Evolutionary conservation across 1,284 basidiomycete species (phyloP), one percentile per base, ranked within the genome.

Genomic region (Ustilago sp.): DNA sequence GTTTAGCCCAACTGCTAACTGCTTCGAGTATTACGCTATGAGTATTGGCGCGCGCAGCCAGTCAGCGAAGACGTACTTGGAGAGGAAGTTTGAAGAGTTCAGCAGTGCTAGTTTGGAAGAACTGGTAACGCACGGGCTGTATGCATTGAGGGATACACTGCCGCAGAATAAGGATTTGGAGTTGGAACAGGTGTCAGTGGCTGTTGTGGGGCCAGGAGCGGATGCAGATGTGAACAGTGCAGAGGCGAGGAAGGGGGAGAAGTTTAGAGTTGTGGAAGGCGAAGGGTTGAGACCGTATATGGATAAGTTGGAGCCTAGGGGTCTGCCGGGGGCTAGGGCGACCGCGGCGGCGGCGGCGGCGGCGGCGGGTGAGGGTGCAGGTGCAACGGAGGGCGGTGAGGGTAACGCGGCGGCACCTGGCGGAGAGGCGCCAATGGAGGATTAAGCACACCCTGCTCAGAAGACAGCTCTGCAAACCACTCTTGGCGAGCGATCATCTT

Each of bases 11-110:
- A 93, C 95, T 0, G 97, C 97, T 34, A 97, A 94, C 85, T 94
- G 94, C 57, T 98, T 96, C 86, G 97, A 99, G 87, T 99, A 98
- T 88, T 95, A 92, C 86, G 97, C 97, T 51, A 97, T 98, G 91
- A 95, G 94, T 35, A 98, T 99, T 86, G 97, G 97, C 59, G 97
- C 97, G 17, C 91, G 97, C 56, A 94, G 92, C 87, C 97, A 99
- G 88, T 95, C 93, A 80, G 96, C 97, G 62, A 99, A 98, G 89
- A 99, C 97, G 8, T 99, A 99, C 86, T 89, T 99, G 35, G 97
- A 99, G 89, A 93, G 93, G 86, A 92, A 98, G 86, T 95, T 91
- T 83, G 93, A 94, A 85, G 90, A 90, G 80, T 98, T 99, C 85
- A 23, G 63, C 15, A 68, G 79, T 8, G 79, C 79, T 8, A 64